Evolutionary conservation across 106 monocot genomes (phyloP), one percentile per base, ranked within the genome.

Genomic region (Platanthera guangdongensis): DNA sequence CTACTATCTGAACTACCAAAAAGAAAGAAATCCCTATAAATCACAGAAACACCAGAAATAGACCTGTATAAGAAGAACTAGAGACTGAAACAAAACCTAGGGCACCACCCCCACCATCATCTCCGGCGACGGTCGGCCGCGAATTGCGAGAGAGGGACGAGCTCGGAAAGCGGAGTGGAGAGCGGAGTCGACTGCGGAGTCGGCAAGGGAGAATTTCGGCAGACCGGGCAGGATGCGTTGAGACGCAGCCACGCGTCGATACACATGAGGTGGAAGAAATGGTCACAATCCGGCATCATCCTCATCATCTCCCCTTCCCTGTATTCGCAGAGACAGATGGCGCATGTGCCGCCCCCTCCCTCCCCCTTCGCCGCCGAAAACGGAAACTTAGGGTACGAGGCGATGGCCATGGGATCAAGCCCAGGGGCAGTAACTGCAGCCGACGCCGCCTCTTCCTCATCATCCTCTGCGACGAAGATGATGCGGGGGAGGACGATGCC

Each of bases 241-340:
- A 87, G 85, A 18, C 85, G 81, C 57, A 90, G 79, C 90, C 90
- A 90, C 7, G 81, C 88, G 22, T 90, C 88, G 18, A 90, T 75
- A 64, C 90, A 90, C 19, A 76, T 50, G 55, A 88, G 49, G 59
- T 90, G 90, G 77, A 90, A 90, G 71, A 50, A 80, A 65, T 90
- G 90, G 68, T 79, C 72, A 80, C 90, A 90, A 25, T 88, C 90
- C 1, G 90, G 87, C 77, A 88, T 69, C 90, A 90, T 85, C 81
- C 90, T 64, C 52, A 85, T 70, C 90, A 86, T 90, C 88, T 88
- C 90, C 71, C 74, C 87, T 7, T 88, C 88, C 75, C 79, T 74
- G 62, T 88, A 90, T 77, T 88, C 90, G 45, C 88, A 83, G 8
- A 90, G 76, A 70, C 90, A 90, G 46, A 90, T 88, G 30, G 90